Conservation (phyloP, 1,139 yeast species). For the Pichia sp. region DNA sequence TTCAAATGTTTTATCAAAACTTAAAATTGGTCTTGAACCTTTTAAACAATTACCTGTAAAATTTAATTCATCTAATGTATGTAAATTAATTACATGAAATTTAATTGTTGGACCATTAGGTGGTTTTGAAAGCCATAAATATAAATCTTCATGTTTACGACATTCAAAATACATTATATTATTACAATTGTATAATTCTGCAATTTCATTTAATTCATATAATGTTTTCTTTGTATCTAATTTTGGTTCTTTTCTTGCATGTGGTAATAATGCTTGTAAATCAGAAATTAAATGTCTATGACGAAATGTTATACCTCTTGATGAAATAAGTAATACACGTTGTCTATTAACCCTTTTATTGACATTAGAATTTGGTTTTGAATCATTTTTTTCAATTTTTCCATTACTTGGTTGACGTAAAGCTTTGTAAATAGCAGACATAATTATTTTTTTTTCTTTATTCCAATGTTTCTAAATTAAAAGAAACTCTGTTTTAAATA, state of each 20-base stretch:
- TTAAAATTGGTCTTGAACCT: slow-evolving; percentile 93
- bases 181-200: slow-evolving; percentile 95
- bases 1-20: slow-evolving; percentile 79
- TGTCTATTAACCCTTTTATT: slow-evolving; percentile 60
- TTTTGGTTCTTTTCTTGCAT: slow-evolving; percentile 94
- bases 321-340: slow-evolving; percentile 78
- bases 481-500: background rate
- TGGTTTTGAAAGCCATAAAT: slow-evolving; percentile 91
- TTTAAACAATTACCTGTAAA: slow-evolving; percentile 93
- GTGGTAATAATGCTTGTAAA: slow-evolving; percentile 75
- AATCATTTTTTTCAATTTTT: slow-evolving; percentile 19
- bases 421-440: slow-evolving; percentile 58
- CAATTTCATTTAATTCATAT: slow-evolving; percentile 85
- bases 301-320: slow-evolving; percentile 90
- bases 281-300: slow-evolving; percentile 93
- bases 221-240: slow-evolving; percentile 88
- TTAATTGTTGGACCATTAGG: slow-evolving; percentile 98
- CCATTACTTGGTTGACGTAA: slow-evolving; percentile 41
- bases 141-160: slow-evolving; percentile 92
- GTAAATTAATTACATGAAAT: slow-evolving; percentile 89
- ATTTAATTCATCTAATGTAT: slow-evolving; percentile 91
- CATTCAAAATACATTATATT: slow-evolving; percentile 92
- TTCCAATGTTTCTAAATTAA: too few species aligned
- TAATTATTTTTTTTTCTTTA: slow-evolving; percentile 13
- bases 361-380: background rate